A percentile compares a stretch with the other conserved stretches of the same genome.
These are phyloP conservation scores for Yueomyces sp. DNA, from an alignment of 1,139 yeast species.

Conservation along the genomic window DNA sequence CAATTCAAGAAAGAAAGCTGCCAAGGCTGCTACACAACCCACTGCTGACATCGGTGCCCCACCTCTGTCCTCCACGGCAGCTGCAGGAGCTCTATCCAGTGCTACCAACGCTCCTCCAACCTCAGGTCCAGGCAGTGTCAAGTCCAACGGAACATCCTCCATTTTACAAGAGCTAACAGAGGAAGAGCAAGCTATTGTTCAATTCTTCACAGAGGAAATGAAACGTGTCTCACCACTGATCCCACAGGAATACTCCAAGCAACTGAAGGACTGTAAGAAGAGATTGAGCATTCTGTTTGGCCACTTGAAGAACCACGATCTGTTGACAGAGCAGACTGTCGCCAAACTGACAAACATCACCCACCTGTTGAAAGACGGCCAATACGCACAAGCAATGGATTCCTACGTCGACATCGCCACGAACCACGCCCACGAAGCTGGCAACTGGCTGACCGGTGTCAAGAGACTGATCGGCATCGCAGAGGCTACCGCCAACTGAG, in stretches of 20 bases:
- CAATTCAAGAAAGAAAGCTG: slow-evolving; percentile 9
- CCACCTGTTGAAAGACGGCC: slow-evolving; percentile 37
- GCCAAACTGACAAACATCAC: slow-evolving; percentile 41
- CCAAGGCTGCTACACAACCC: slow-evolving; percentile 1
- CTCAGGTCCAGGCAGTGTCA: slow-evolving; percentile 26
- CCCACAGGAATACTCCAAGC: slow-evolving; percentile 65
- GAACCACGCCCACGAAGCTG: slow-evolving; percentile 60
- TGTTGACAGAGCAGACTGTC: slow-evolving; percentile 46
- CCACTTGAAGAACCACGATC: slow-evolving; percentile 65
- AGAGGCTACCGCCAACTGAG: slow-evolving; percentile 20
- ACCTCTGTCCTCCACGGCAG: slow-evolving; percentile 3
- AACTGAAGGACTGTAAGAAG: slow-evolving; percentile 70
- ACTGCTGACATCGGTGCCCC: slow-evolving; percentile 1
- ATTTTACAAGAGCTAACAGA: slow-evolving; percentile 41
- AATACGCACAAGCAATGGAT: slow-evolving; percentile 48
- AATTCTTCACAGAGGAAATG: slow-evolving; percentile 41
- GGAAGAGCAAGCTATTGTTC: slow-evolving; percentile 45
- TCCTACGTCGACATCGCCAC: slow-evolving; percentile 51
- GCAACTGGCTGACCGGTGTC: slow-evolving; percentile 90
- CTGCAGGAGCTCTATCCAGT: not conserved
- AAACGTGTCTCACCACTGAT: slow-evolving; percentile 57
- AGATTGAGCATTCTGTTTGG: slow-evolving; percentile 68
- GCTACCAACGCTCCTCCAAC: not conserved
- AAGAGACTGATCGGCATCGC: slow-evolving; percentile 76
- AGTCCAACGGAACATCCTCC: slow-evolving; percentile 25